Percentiles rank a stretch among this genome's conserved stretches.
Conservation (phyloP, 2,329 filamentous ascomycete species). For the Colletotrichum caudatum region DNA sequence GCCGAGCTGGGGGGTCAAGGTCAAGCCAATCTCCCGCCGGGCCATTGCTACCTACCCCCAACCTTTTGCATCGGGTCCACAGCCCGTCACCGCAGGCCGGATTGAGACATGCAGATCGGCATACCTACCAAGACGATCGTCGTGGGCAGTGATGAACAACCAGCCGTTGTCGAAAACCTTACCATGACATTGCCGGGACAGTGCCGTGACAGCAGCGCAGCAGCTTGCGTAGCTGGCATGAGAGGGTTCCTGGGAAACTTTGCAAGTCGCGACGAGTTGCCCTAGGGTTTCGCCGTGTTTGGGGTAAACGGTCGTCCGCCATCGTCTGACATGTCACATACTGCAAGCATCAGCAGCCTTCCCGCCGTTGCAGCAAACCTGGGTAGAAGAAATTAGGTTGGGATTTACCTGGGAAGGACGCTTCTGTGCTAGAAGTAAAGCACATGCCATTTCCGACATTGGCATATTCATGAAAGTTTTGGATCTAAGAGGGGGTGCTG, state of each 20-base stretch:
- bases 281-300: slow-evolving; percentile 11
- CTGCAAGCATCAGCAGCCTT: slow-evolving; percentile 24
- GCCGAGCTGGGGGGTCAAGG: not conserved
- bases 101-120: slow-evolving; percentile 26
- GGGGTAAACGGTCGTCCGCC: slow-evolving; percentile 4
- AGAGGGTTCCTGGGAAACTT: slow-evolving; percentile 8
- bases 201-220: slow-evolving; percentile 1
- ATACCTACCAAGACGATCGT: not conserved
- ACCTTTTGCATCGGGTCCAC: slow-evolving; percentile 18
- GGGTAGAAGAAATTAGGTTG: too few relatives aligned
- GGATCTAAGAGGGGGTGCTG: not conserved
- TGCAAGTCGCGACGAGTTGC: slow-evolving; percentile 35
- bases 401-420: not conserved
- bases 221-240: slow-evolving; percentile 6
- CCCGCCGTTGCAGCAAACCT: slow-evolving; percentile 6
- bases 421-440: not conserved
- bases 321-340: slow-evolving; percentile 27
- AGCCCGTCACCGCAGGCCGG: slow-evolving; percentile 13
- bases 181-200: slow-evolving; percentile 6
- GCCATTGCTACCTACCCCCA: not conserved
- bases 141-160: not conserved
- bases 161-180: slow-evolving; percentile 4
- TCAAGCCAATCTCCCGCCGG: slow-evolving; percentile 14
- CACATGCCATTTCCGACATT: not conserved
- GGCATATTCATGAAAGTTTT: slow-evolving; percentile 1